A percentile compares a stretch with the other conserved stretches of the same genome.
phyloP scores from a whole-genome alignment of 805 yeast species.

The Candida insectalens region DNA sequence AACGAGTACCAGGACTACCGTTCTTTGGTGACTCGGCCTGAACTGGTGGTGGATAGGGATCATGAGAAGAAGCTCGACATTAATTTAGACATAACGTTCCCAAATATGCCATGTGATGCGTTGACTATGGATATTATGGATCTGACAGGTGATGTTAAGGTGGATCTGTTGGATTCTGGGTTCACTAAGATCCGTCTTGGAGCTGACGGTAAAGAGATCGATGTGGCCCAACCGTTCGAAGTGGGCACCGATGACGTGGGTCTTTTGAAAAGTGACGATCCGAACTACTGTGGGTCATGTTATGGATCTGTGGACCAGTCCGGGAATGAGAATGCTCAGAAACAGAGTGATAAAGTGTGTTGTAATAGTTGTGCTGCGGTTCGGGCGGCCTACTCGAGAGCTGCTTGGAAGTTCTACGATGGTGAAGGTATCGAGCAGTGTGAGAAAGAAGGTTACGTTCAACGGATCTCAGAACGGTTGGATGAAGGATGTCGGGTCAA shows the following conservation, averaged over 20 bases:
- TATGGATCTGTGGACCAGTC: slow-evolving; percentile 70
- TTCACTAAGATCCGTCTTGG: slow-evolving; percentile 62
- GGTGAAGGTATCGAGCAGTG: slow-evolving; percentile 86
- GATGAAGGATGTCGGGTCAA: slow-evolving; percentile 82
- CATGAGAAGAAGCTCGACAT: slow-evolving; percentile 67
- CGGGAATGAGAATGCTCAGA: slow-evolving; percentile 28
- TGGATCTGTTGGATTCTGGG: slow-evolving; percentile 61
- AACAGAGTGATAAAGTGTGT: slow-evolving; percentile 40
- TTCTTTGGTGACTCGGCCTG: slow-evolving; percentile 61
- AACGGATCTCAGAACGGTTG: slow-evolving; percentile 45
- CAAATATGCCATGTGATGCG: slow-evolving; percentile 75
- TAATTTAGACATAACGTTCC: slow-evolving; percentile 75
- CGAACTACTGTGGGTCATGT: slow-evolving; percentile 76
- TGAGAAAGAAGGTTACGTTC: slow-evolving; percentile 78
- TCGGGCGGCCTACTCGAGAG: slow-evolving; percentile 63
- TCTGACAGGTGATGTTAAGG: slow-evolving; percentile 73
- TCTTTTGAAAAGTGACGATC: slow-evolving; percentile 12
- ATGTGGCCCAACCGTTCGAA: slow-evolving; percentile 28
- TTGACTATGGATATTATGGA: slow-evolving; percentile 83
- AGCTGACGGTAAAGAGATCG: slow-evolving; percentile 37
- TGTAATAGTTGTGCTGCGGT: slow-evolving; percentile 85
- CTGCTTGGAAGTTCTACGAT: slow-evolving; percentile 84
- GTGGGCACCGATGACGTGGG: slow-evolving; percentile 27
- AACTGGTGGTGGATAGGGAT: slow-evolving; percentile 81
- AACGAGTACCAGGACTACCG: slow-evolving; percentile 75